Base-by-base conservation (phyloP, 345 rosid genomes). In the Eucalyptus melliodora region DNA sequence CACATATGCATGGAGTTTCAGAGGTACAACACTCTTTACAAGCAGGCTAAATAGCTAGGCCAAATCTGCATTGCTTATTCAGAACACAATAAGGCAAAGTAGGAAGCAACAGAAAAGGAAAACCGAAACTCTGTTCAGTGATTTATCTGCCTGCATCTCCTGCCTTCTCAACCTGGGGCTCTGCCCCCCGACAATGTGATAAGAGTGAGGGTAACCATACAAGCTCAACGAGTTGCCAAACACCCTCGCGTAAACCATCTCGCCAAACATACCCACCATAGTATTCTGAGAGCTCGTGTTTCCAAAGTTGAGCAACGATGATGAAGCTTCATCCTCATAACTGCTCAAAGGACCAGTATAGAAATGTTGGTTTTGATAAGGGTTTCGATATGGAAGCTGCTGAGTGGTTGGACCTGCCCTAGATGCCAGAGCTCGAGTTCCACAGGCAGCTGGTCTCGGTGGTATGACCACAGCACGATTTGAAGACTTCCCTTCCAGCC, bases 21-120 rank as follows among this genome's bases (percentile, higher is more conserved):
- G 21, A 86, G 88, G 67, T 19, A 51, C 45, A 19, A 21, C 45
- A 86, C 56, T 86, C 62, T 51, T 86, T 53, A 51, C 88, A 86
- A 16, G 87, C 26, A 86, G 55, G 26, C 87, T n/a, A 50, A 17
- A 86, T 86, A 56, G 65, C 85, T 6, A 6, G 47, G 47, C 85
- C 47, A 77, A 77, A 77, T 37, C 44, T 77, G 30, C 47, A 21
- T 37, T 11, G 47, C 85, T 77, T 37, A 59, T 65, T 96, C 94
- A 98, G 92, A 98, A 98, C 59, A 98, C 95, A n/a, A 98, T 45
- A 24, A 98, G 93, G 92, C 99, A 98, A 89, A 98, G 87, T 77
- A 97, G 92, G 89, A 96, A 92, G 91, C 95, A 97, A 87, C 99
- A 98, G 93, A 96, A 93, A 56, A 98, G 93, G 91, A 98, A 98